Conservation (phyloP, 2,329 filamentous ascomycete genomes). For the Verticillium nonalfalfae region DNA sequence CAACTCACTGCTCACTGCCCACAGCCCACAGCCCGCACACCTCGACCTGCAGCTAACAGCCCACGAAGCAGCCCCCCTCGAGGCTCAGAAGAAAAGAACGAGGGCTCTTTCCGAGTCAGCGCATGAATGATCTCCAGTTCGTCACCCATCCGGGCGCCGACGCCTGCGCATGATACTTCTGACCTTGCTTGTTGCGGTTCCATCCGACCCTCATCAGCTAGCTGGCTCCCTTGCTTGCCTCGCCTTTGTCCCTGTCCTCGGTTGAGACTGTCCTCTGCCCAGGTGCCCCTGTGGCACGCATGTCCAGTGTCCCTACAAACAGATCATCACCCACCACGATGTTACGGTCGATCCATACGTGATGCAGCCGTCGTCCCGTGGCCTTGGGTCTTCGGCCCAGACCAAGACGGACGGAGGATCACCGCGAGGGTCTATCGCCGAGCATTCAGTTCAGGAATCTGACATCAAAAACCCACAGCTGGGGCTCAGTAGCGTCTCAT, state of each 20-base stretch:
- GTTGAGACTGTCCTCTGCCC: not conserved
- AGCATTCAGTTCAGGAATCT: not conserved
- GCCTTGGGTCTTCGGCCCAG: not conserved
- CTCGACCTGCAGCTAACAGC: not conserved
- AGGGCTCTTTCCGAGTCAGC: not conserved
- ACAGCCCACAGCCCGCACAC: not conserved
- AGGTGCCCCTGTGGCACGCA: not conserved
- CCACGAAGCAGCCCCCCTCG: not conserved
- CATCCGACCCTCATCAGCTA: not conserved
- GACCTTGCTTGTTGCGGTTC: not conserved
- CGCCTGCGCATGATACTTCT: not conserved
- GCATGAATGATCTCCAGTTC: conserved; percentile 1
- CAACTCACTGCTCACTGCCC: not conserved
- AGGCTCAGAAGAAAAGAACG: not conserved
- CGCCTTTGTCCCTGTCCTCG: too few relatives aligned
- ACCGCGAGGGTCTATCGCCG: not conserved
- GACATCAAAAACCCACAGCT: not conserved
- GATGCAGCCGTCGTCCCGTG: not conserved
- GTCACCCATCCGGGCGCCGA: not conserved
- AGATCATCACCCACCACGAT: not conserved
- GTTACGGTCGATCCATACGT: not conserved
- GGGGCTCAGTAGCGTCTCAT: not conserved
- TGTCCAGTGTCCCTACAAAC: not conserved
- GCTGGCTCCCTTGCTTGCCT: too few relatives aligned
- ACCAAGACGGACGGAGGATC: not conserved